Conservation (phyloP, 441 rosid species). For the Adansonia madagascariensis region DNA sequence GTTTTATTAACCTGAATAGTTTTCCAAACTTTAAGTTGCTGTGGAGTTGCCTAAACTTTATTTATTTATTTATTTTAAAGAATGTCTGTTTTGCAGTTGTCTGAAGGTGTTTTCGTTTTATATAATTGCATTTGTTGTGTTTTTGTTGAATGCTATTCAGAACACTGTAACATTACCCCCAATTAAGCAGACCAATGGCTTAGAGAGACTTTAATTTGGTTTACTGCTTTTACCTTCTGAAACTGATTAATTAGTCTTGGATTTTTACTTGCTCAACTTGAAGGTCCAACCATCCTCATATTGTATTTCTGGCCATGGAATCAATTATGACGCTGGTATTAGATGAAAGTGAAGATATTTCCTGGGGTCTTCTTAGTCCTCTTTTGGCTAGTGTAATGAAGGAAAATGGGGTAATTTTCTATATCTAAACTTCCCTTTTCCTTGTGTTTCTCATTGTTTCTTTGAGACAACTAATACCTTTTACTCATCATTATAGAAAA, state of each 20-base stretch:
- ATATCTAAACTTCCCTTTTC: constrained; percentile 15
- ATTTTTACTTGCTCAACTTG: constrained; percentile 29
- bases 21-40: not conserved
- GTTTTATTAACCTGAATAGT: not conserved
- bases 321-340: constrained; percentile 65
- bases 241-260: constrained; percentile 21
- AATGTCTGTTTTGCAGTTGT: not conserved
- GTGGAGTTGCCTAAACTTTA: not conserved
- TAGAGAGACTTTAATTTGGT: not conserved
- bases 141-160: not conserved
- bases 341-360: constrained; percentile 67
- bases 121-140: not conserved
- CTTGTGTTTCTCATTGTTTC: constrained; percentile 15
- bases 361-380: constrained; percentile 52
- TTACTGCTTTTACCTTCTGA: not conserved
- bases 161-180: not conserved
- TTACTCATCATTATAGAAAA: constrained; percentile 44
- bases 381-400: constrained; percentile 68
- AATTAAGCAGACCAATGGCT: constrained; percentile 10
- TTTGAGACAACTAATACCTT: constrained; percentile 27
- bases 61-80: not conserved
- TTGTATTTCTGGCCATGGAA: constrained; percentile 65
- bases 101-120: not conserved
- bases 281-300: constrained; percentile 62
- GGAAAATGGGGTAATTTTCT: constrained; percentile 58